Percentiles rank a stretch among this genome's conserved stretches.
These are phyloP conservation scores for Crassisporium funariophilum DNA, from an alignment of 768 basidiomycete genomes.

Conservation along the genomic window DNA sequence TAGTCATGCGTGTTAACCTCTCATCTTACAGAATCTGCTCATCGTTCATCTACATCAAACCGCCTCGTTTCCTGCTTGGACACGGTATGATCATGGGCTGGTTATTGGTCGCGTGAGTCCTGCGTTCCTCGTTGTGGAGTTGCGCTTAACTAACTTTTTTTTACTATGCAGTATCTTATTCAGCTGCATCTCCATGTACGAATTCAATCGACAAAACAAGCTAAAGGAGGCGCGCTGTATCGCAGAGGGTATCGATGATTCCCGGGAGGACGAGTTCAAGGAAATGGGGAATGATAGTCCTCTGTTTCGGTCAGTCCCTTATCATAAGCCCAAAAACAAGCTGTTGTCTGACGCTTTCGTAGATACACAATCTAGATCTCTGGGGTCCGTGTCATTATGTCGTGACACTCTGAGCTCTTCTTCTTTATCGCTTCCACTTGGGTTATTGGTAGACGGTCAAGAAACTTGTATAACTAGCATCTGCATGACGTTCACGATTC, in stretches of 20 bases:
- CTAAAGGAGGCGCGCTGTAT: conserved; percentile 47
- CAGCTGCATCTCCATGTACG: conserved; percentile 47
- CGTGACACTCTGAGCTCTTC: too few relatives aligned
- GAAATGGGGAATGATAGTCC: conserved; percentile 58
- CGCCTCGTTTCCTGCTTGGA: conserved; percentile 40
- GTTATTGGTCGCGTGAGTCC: conserved; percentile 34
- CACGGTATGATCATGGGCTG: conserved; percentile 37
- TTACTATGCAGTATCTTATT: conserved; percentile 33
- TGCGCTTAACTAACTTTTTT: background rate
- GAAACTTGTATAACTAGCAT: too few relatives aligned
- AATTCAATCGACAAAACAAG: conserved; percentile 51
- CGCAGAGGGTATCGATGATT: conserved; percentile 43
- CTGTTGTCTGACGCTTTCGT: too few relatives aligned
- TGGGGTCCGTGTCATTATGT: too few relatives aligned
- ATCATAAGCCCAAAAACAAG: too few relatives aligned
- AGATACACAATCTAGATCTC: too few relatives aligned
- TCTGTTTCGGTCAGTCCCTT: conserved; percentile 47
- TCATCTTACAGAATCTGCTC: conserved; percentile 45
- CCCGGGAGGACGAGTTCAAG: conserved; percentile 40
- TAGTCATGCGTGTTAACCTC: too few relatives aligned
- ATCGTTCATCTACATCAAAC: conserved; percentile 41
- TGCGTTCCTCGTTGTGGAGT: background rate
- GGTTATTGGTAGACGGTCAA: too few relatives aligned
- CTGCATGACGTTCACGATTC: too few relatives aligned
- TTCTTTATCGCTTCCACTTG: too few relatives aligned